Evolutionary conservation across 108 stramenopile species (phyloP).

Genomic region (Aurantiochytrium sp.): DNA sequence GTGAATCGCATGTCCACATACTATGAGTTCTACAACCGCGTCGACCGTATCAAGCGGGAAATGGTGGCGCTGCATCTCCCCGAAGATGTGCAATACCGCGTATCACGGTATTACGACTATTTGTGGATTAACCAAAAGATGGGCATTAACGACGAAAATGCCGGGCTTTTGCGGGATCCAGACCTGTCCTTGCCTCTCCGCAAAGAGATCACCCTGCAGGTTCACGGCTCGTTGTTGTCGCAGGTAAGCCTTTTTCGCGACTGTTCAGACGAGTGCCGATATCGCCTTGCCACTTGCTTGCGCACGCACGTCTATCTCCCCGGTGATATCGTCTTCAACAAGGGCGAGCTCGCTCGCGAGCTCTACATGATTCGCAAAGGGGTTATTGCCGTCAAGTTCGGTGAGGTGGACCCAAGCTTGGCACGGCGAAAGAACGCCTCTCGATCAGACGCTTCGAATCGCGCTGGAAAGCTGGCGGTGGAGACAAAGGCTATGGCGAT

Average conservation of each 20-base stretch:
- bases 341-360: neutral
- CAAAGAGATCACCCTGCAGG: neutral
- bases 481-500: neutral
- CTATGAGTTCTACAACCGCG: neutral
- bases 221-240: neutral
- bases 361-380: neutral
- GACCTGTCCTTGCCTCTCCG: neutral
- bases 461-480: neutral
- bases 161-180: neutral
- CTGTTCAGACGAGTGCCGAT: neutral
- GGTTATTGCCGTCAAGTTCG: neutral
- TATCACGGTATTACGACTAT: neutral
- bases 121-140: constrained; percentile 3
- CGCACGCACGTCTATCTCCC: neutral
- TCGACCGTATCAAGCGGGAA: neutral
- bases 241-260: neutral
- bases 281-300: neutral
- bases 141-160: neutral
- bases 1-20: neutral
- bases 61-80: neutral
- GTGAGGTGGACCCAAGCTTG: neutral
- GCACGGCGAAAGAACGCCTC: neutral
- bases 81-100: neutral
- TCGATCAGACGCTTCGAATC: neutral
- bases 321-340: neutral